phyloP scores from a whole-genome alignment of 2,329 filamentous ascomycete species.

The Chaetomium strumarium region DNA sequence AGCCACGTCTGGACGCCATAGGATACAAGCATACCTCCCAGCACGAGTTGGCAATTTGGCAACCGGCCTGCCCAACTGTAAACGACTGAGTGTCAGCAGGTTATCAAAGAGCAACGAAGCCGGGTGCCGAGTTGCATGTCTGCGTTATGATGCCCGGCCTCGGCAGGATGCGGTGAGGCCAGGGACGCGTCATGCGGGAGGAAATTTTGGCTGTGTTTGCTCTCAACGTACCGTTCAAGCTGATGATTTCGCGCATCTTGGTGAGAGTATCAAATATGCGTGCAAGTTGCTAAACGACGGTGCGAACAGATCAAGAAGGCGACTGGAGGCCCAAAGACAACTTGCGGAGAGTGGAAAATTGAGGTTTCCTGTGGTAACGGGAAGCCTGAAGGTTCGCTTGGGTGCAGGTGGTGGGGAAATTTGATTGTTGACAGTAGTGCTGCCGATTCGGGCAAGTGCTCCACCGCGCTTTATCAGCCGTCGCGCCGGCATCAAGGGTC shows the following conservation, averaged over 20 bases:
- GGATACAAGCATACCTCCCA: constrained; percentile 79
- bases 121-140: background rate
- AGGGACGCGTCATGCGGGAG: constrained; percentile 2
- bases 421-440: constrained; percentile 26
- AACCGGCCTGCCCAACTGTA: constrained; percentile 97
- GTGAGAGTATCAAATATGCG: constrained; percentile 6
- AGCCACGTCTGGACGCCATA: constrained; percentile 1
- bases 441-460: constrained; percentile 23
- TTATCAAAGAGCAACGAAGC: background rate
- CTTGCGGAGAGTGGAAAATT: constrained; percentile 26
- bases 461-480: constrained; percentile 20
- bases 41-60: constrained; percentile 99
- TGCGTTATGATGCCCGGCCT: constrained; percentile 7
- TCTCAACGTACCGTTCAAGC: constrained; percentile 27
- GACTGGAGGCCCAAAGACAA: constrained; percentile 16
- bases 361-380: constrained; percentile 24
- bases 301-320: constrained; percentile 13
- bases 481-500: constrained; percentile 5
- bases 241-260: constrained; percentile 29
- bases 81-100: constrained; percentile 21
- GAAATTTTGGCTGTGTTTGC: background rate
- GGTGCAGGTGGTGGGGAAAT: constrained; percentile 27
- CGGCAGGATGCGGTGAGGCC: constrained; percentile 16
- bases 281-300: constrained; percentile 19
- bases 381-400: constrained; percentile 22